Base-by-base conservation (phyloP, 2,329 filamentous ascomycete genomes). In the Thielaviopsis ethacetica region DNA sequence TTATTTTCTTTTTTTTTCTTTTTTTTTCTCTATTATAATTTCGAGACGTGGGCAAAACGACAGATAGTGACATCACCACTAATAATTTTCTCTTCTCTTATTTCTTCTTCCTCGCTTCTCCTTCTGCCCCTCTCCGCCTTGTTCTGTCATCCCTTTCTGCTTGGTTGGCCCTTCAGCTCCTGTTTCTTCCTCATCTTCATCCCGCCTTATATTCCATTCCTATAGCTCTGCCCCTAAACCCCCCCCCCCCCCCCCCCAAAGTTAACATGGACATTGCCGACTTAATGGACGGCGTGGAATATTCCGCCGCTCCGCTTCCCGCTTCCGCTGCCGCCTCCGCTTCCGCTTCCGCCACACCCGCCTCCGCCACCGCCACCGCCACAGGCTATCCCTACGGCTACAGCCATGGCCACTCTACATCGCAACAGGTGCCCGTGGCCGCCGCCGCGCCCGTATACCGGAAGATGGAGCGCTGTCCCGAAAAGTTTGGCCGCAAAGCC, bases 241-340 rank as follows among this genome's bases (percentile, higher is more conserved):
- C 12, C n/a, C n/a, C n/a, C n/a, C n/a, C n/a, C n/a, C n/a, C n/a
- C n/a, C n/a, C n/a, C n/a, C n/a, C n/a, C n/a, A n/a, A n/a, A n/a
- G n/a, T n/a, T 17, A 54, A 22, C 13, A 61, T 61, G 59, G 59
- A 61, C 24, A 61, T 61, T 53, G 53, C 59, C 52, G 59, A 61
- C 51, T 52, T 61, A 12, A 61, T 61, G 59, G 59, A 61, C 51
- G 59, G 56, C 59, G 59, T 61, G 52, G 51, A 61, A 52, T 59
- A 59, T 34, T n/a, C n/a, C n/a, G 30, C 30, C 57, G 53, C 52
- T 38, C 34, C 57, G 22, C 27, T 26, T 15, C 27, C 58, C 13
- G 41, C 34, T 17, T 22, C 24, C 34, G 27, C 27, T 19, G 41
- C 44, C 56, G 26, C 53, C n/a, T 27, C 51, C 44, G 50, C 53